Conservation (phyloP, 805 yeast species). For the Lachancea thermotolerans region DNA sequence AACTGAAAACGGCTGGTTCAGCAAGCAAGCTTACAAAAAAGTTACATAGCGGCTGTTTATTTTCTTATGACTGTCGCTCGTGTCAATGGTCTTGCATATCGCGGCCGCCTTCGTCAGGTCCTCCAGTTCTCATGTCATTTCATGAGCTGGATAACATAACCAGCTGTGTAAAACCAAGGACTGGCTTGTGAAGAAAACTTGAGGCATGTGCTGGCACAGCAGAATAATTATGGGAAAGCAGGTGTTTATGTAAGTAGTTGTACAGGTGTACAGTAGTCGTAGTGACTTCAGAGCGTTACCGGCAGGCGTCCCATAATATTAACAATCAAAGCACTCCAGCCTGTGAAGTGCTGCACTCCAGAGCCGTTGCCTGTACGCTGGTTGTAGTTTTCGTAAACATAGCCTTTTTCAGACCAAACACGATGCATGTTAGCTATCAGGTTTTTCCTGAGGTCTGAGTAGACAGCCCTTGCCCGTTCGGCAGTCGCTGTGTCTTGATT, state of each 20-base stretch:
- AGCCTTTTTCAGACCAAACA: conserved; percentile 73
- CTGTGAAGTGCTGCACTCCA: conserved; percentile 85
- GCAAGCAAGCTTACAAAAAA: not conserved
- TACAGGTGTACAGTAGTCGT: too few species aligned
- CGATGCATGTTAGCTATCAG: conserved; percentile 59
- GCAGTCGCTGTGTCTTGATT: conserved; percentile 17
- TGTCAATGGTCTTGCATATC: too few species aligned
- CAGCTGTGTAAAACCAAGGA: too few species aligned
- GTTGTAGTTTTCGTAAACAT: conserved; percentile 86
- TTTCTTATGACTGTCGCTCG: too few species aligned
- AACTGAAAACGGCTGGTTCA: not conserved
- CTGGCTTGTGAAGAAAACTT: too few species aligned
- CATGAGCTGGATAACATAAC: too few species aligned
- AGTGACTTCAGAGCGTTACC: not conserved
- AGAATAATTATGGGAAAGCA: too few species aligned
- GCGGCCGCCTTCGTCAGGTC: too few species aligned
- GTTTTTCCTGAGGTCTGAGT: conserved; percentile 54
- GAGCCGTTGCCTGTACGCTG: conserved; percentile 66
- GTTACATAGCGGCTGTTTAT: too few species aligned
- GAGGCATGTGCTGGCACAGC: too few species aligned
- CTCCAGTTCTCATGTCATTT: too few species aligned
- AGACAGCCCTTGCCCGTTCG: conserved; percentile 41
- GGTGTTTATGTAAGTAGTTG: too few species aligned
- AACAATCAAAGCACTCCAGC: conserved; percentile 86
- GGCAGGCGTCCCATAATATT: conserved; percentile 51